A percentile compares a stretch with the other conserved stretches of the same genome.
phyloP scores from a whole-genome alignment of 495 filamentous ascomycete species.

The Penicillium pulvis region DNA sequence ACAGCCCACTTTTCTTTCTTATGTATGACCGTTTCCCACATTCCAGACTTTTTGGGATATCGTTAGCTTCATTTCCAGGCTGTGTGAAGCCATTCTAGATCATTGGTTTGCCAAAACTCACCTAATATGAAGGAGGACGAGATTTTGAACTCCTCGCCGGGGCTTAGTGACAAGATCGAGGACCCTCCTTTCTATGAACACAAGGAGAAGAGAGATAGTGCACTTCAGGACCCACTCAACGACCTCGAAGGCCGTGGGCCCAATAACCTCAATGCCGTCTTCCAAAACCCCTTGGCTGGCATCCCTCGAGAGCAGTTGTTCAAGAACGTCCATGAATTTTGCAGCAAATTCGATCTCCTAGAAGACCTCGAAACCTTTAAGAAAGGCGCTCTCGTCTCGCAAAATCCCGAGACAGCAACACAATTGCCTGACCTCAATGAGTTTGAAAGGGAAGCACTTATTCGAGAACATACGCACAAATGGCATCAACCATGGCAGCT shows the following conservation, averaged over 20 bases:
- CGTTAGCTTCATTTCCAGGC: neutral
- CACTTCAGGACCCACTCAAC: slow-evolving; percentile 13
- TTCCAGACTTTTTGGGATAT: neutral
- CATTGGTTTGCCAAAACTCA: neutral
- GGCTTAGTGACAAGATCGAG: slow-evolving; percentile 12
- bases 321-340: slow-evolving; percentile 54
- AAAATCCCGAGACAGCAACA: slow-evolving; percentile 44
- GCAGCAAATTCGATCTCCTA: slow-evolving; percentile 41
- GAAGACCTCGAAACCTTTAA: slow-evolving; percentile 47
- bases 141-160: slow-evolving; percentile 1
- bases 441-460: slow-evolving; percentile 45
- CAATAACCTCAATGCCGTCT: slow-evolving; percentile 34
- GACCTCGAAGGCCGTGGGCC: slow-evolving; percentile 26
- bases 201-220: slow-evolving; percentile 12
- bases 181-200: slow-evolving; percentile 12
- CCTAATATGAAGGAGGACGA: slow-evolving; percentile 15
- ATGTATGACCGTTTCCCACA: neutral
- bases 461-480: slow-evolving; percentile 53
- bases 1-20: neutral
- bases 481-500: slow-evolving; percentile 59
- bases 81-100: neutral
- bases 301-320: slow-evolving; percentile 50
- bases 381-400: slow-evolving; percentile 57
- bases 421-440: slow-evolving; percentile 46
- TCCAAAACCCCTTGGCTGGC: slow-evolving; percentile 54